Conservation (phyloP, 2,329 filamentous ascomycete genomes). For the Ophiostoma montium region DNA sequence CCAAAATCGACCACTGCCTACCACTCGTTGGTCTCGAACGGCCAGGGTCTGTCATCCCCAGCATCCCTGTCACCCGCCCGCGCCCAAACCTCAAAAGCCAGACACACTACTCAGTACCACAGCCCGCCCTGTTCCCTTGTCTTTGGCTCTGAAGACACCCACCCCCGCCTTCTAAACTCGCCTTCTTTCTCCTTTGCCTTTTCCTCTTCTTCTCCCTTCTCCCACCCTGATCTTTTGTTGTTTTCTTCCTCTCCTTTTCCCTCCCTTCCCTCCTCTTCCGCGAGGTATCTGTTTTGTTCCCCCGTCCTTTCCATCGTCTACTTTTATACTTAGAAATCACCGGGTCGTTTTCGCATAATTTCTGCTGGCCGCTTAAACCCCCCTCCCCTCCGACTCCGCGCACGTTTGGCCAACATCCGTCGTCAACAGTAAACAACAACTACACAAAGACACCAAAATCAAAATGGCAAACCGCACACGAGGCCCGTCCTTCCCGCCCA, state of each 20-base stretch:
- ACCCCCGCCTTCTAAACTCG: not conserved
- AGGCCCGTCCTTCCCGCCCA: not conserved
- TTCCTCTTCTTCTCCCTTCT: not conserved
- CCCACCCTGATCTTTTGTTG: not conserved
- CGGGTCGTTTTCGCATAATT: not conserved
- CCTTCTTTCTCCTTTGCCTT: not conserved
- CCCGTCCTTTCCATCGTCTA: not conserved
- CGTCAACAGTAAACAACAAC: not conserved
- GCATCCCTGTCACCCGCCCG: not conserved
- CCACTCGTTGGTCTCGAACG: too few species aligned
- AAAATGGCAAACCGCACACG: constrained; percentile 6
- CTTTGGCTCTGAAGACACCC: not conserved
- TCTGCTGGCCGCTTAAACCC: not conserved
- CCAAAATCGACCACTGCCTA: not conserved
- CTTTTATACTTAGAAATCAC: not conserved
- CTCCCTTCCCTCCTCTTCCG: not conserved
- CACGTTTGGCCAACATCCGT: not conserved
- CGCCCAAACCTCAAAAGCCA: not conserved
- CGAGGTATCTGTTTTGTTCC: not conserved
- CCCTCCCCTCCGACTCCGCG: not conserved
- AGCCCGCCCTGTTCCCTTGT: not conserved
- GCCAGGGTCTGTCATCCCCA: not conserved
- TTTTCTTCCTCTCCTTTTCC: not conserved
- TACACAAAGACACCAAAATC: constrained; percentile 1
- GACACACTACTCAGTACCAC: not conserved